phyloP scores from a whole-genome alignment of 2,329 filamentous ascomycete genomes.

The Aspergillus sp. region DNA sequence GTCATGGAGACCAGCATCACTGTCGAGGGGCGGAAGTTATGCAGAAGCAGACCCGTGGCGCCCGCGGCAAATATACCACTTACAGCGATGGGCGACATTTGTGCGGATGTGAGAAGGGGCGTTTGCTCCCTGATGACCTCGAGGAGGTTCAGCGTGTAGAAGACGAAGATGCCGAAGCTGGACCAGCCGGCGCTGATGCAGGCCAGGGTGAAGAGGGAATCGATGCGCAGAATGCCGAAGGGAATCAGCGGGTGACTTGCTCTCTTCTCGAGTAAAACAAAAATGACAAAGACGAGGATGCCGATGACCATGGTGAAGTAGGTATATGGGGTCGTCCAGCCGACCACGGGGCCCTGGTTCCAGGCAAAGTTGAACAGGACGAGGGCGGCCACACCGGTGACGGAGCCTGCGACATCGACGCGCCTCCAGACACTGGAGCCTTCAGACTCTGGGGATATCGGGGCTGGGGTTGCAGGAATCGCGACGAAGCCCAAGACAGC shows the following conservation, averaged over 20 bases:
- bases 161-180: slow-evolving; percentile 35
- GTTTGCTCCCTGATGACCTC: not conserved
- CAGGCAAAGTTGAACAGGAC: slow-evolving; percentile 65
- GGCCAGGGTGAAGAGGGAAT: slow-evolving; percentile 33
- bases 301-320: slow-evolving; percentile 59
- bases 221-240: slow-evolving; percentile 30
- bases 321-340: slow-evolving; percentile 58
- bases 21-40: slow-evolving; percentile 10
- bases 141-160: not conserved
- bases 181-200: slow-evolving; percentile 43
- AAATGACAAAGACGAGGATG: slow-evolving; percentile 52
- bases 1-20: slow-evolving; percentile 18
- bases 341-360: slow-evolving; percentile 62
- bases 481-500: slow-evolving; percentile 30
- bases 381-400: slow-evolving; percentile 53
- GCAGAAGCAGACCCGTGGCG: slow-evolving; percentile 14
- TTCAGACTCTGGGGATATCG: not conserved
- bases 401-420: slow-evolving; percentile 40
- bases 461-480: slow-evolving; percentile 6
- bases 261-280: slow-evolving; percentile 51
- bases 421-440: slow-evolving; percentile 6
- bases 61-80: slow-evolving; percentile 11
- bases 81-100: not conserved
- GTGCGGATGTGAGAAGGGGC: slow-evolving; percentile 7
- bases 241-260: slow-evolving; percentile 57